Percentiles rank a stretch among this genome's conserved stretches.
Conservation (phyloP, 495 filamentous ascomycete species). For the Aspergillus hancockii region DNA sequence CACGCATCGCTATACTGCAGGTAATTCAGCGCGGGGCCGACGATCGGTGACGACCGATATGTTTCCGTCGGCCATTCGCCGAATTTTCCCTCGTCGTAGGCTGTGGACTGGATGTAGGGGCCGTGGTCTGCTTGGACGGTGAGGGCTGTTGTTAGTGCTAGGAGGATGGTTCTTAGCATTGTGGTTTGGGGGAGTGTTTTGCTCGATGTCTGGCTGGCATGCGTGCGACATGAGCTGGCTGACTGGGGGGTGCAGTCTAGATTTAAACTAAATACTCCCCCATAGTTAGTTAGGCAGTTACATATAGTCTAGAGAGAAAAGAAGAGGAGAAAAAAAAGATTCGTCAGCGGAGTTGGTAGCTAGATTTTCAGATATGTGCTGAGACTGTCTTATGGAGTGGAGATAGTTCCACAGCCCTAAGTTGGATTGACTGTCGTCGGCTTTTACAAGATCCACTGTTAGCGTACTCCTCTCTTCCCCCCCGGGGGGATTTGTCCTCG, state of each 20-base stretch:
- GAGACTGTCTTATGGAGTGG: background rate
- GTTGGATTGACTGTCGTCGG: background rate
- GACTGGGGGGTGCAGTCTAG: background rate
- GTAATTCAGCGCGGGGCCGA: slow-evolving; percentile 42
- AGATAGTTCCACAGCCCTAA: background rate
- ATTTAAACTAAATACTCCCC: background rate
- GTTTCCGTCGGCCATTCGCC: slow-evolving; percentile 41
- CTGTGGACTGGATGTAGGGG: slow-evolving; percentile 14
- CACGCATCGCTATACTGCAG: slow-evolving; percentile 31
- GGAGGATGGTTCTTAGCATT: no score
- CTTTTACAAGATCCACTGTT: background rate
- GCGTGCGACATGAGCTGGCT: no score
- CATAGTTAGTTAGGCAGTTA: background rate
- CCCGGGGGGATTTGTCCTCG: background rate
- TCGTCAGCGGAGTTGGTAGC: background rate
- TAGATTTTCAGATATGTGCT: slow-evolving; percentile 1
- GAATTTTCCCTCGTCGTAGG: slow-evolving; percentile 35
- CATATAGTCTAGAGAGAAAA: background rate
- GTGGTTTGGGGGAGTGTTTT: background rate
- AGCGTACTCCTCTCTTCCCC: background rate
- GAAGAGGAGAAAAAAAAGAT: background rate
- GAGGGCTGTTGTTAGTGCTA: background rate
- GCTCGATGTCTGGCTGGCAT: no score
- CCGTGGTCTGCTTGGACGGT: slow-evolving; percentile 10
- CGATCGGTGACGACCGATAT: slow-evolving; percentile 36